A percentile compares a stretch with the other conserved stretches of the same genome.
These are phyloP conservation scores for Rhynchospora tenuis DNA, from an alignment of 176 grass and related monocot species.

Conservation along the genomic window DNA sequence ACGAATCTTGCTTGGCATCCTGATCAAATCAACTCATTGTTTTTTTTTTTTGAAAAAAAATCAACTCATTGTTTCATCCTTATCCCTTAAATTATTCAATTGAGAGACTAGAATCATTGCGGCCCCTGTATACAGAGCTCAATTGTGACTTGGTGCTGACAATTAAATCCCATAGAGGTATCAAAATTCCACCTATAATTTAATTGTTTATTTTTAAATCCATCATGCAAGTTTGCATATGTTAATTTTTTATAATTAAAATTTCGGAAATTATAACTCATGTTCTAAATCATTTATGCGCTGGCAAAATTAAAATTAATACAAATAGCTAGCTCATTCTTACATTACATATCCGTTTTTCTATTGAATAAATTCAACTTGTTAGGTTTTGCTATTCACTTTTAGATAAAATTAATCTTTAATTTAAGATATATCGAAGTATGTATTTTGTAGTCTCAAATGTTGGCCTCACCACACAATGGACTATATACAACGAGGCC, in stretches of 20 bases:
- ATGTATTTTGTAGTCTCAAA: not conserved
- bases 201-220: not conserved
- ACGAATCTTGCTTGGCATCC: not conserved
- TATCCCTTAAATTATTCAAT: not conserved
- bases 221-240: not conserved
- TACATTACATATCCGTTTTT: no score
- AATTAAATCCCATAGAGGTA: not conserved
- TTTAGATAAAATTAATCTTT: no score
- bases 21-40: not conserved
- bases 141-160: not conserved
- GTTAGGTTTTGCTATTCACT: not conserved
- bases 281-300: not conserved
- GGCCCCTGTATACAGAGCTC: not conserved
- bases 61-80: not conserved
- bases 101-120: not conserved
- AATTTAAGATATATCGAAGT: not conserved
- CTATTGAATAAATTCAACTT: not conserved
- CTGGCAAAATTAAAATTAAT: not conserved
- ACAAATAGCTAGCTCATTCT: not conserved
- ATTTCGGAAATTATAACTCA: not conserved
- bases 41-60: no score
- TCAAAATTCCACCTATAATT: not conserved
- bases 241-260: not conserved
- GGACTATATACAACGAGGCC: not conserved
- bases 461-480: not conserved